Evolutionary conservation across 805 yeast species (phyloP).

Genomic region (Schwanniomyces pseudopolymorphus): DNA sequence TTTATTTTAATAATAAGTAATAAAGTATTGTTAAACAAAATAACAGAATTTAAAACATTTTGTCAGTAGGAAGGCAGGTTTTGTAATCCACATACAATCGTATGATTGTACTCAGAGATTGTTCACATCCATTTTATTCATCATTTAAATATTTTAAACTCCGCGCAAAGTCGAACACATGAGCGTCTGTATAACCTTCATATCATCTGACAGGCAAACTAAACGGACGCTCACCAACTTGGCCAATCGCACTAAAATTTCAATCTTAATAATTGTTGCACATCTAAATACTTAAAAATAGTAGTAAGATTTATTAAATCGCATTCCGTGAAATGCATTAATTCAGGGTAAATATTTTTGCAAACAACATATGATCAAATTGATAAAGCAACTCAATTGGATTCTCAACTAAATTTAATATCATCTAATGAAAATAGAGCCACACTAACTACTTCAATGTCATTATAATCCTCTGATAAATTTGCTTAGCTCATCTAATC

Average conservation of each 20-base stretch:
- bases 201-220: constrained; percentile 2
- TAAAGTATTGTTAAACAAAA: not conserved
- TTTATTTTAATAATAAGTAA: not conserved
- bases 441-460: too few species aligned
- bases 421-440: too few species aligned
- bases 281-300: too few species aligned
- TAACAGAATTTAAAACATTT: constrained; percentile 16
- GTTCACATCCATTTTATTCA: constrained; percentile 51
- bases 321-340: too few species aligned
- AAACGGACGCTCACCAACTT: constrained; percentile 11
- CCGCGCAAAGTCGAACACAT: constrained; percentile 17
- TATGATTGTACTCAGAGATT: constrained; percentile 46
- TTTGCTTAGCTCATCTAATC: too few species aligned
- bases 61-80: constrained; percentile 53
- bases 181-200: constrained; percentile 3
- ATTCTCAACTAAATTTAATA: too few species aligned
- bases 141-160: constrained; percentile 28
- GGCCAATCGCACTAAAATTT: constrained; percentile 6
- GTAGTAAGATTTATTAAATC: too few species aligned
- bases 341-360: too few species aligned
- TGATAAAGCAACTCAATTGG: too few species aligned
- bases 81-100: constrained; percentile 44
- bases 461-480: too few species aligned
- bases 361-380: too few species aligned
- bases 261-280: too few species aligned